phyloP scores from a whole-genome alignment of 768 basidiomycete species.

The Boletus eberwhitei region DNA sequence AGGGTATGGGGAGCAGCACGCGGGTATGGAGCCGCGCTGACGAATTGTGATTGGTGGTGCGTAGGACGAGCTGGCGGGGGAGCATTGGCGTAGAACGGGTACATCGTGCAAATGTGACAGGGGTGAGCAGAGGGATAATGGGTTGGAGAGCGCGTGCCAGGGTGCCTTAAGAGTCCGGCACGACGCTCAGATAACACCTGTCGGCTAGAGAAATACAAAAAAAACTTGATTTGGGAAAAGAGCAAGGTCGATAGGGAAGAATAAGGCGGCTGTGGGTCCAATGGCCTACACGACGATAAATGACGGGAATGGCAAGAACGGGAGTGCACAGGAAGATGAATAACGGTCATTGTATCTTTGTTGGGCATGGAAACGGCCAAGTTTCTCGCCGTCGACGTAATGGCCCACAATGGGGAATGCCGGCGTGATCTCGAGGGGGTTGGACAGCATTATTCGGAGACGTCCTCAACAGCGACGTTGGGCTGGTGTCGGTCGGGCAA shows the following conservation, averaged over 20 bases:
- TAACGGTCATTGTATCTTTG: constrained; percentile 1
- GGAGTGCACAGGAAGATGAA: not conserved
- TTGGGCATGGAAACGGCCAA: not conserved
- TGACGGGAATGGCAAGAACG: too few relatives aligned
- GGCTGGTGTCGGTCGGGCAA: too few relatives aligned
- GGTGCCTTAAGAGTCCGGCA: constrained; percentile 2
- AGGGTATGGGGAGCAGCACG: not conserved
- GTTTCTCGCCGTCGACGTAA: not conserved
- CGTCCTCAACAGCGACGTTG: not conserved
- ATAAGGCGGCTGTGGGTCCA: not conserved
- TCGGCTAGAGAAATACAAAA: constrained; percentile 4
- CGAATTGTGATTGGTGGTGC: not conserved
- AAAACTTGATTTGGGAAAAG: not conserved
- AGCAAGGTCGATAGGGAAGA: constrained; percentile 9
- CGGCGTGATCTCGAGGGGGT: not conserved
- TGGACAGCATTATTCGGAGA: not conserved
- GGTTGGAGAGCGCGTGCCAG: not conserved
- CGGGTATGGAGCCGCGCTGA: not conserved
- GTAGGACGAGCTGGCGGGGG: not conserved
- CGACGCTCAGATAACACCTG: not conserved
- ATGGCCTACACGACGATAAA: not conserved
- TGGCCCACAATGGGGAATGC: not conserved
- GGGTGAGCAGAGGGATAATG: not conserved
- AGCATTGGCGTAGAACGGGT: not conserved
- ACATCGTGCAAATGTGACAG: constrained; percentile 3